Base-by-base conservation (phyloP, 768 basidiomycete species). In the Cystofilobasidium capitatum region DNA sequence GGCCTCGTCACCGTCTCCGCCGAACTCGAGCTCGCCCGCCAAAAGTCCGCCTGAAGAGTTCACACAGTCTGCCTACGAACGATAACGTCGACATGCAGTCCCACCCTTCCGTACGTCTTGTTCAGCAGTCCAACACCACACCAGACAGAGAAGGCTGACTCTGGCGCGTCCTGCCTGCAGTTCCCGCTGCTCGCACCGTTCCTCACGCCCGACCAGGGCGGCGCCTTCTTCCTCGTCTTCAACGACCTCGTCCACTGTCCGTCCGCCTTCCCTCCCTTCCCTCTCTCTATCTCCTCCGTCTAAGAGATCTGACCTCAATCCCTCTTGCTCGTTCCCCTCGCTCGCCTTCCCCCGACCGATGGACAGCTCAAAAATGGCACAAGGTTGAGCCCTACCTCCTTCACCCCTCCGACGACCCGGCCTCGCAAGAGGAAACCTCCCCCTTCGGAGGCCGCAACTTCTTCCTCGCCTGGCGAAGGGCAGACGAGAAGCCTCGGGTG, bases 311-410 rank as follows among this genome's bases (percentile, higher is more conserved):
- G 9, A 6, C 16, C 45, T 6, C 20, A 14, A 26, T 1, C 14
- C n/a, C 17, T 13, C 58, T 35, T 24, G 13, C 47, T 35, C 14
- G 1, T 16, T 10, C n/a, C 16, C 65, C 3, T 22, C 10, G 16
- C 3, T 33, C 26, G 24, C 31, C 33, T 49, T 51, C 24, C 24
- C 36, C 24, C 24, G 42, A 39, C 31, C 14, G 14, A 22, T 37
- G 3, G 4, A 2, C 45, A 69, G 67, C 67, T 37, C 67, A 69
- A 39, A 69, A 69, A 58, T 69, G 67, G 67, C 35, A 35, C 29
- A 29, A 44, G 10, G 67, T 69, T 17, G 51, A 62, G 12, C 66
- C 66, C 0, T 20, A 55, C 36, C 22, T 33, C 20, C 40, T 65
- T 17, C 31, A 51, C 1, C 37, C 42, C 13, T 16, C 64, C 2